Evolutionary conservation across 306 rosid species (phyloP), one percentile per base, ranked within the genome.

Genomic region (Glycyrrhiza uralensis): DNA sequence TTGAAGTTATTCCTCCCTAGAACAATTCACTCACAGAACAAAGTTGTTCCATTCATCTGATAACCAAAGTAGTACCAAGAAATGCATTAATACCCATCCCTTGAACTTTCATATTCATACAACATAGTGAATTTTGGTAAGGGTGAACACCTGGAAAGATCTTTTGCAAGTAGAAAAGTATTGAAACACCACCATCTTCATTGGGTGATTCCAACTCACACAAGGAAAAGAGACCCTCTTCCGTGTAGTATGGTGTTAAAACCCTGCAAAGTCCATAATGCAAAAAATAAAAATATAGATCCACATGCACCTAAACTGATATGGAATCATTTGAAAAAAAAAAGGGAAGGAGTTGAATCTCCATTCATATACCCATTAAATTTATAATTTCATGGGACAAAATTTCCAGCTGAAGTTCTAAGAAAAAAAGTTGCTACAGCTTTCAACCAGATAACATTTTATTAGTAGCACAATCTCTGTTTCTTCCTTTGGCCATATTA

Each of bases 151-250:
- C 98, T 84, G 98, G 98, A 79, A 85, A 94, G 74, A 94, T 94
- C 76, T 94, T 94, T 75, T 94, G 92, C 57, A 94, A 79, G 85
- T 94, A 94, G 85, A 94, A 94, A 69, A 94, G 94, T 39, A 91
- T 91, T 47, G 98, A 91, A 71, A 94, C 97, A 54, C 97, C n/a
- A n/a, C n/a, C 98, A 60, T 94, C 98, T 74, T 94, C 98, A 79
- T 94, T 94, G 11, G 82, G 88, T 65, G 30, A 80, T 71, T 91
- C 96, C 86, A 94, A 81, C 62, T 87, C 89, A 14, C 29, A 75
- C 84, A 79, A 71, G 55, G 98, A 91, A 85, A 91, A 94, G 38
- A 94, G 98, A 82, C 91, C 96, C 65, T 94, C 98, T 85, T 94
- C 98, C 0, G 85, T 84, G 86, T 89, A 91, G 79, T 91, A 94